A percentile compares a stretch with the other conserved stretches of the same genome.
phyloP scores from a whole-genome alignment of 345 rosid genomes.

The Gynandropsis gynandra region DNA sequence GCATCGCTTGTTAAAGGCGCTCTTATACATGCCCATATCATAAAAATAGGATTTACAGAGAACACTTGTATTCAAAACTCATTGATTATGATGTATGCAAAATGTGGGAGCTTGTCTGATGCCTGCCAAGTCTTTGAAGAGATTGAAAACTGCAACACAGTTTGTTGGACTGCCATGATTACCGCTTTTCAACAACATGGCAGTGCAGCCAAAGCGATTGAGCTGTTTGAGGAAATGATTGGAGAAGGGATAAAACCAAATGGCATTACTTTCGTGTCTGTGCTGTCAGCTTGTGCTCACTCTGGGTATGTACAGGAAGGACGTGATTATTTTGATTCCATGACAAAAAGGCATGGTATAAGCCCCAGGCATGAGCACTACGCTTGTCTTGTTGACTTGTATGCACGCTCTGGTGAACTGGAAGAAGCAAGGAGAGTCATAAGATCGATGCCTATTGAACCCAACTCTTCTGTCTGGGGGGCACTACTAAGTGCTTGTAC shows the following conservation, averaged over 20 bases:
- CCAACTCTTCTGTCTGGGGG: conserved; percentile 27
- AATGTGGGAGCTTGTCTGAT: conserved; percentile 29
- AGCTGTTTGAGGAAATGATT: conserved; percentile 25
- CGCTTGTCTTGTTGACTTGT: conserved; percentile 27
- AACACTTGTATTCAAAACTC: conserved; percentile 26
- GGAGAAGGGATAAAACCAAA: conserved; percentile 22
- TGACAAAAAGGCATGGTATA: conserved; percentile 20
- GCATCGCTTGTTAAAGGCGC: conserved; percentile 32
- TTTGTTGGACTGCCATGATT: conserved; percentile 29
- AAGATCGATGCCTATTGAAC: conserved; percentile 27
- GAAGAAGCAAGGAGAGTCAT: conserved; percentile 25
- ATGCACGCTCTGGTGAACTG: conserved; percentile 29
- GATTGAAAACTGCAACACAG: conserved; percentile 20
- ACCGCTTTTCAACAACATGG: conserved; percentile 27
- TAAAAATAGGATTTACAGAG: conserved; percentile 29
- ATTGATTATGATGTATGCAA: conserved; percentile 32
- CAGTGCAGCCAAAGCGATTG: conserved; percentile 17
- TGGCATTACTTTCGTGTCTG: conserved; percentile 25
- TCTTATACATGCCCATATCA: conserved; percentile 30
- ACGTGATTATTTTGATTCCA: conserved; percentile 19
- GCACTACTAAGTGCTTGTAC: conserved; percentile 24
- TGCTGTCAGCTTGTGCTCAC: conserved; percentile 36
- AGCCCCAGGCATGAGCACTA: conserved; percentile 18
- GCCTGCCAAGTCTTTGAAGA: conserved; percentile 24
- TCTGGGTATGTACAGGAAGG: conserved; percentile 31